Percentiles rank a stretch among this genome's conserved stretches.
phyloP scores from a whole-genome alignment of 1,284 basidiomycete genomes.

The Peniophora sp. region DNA sequence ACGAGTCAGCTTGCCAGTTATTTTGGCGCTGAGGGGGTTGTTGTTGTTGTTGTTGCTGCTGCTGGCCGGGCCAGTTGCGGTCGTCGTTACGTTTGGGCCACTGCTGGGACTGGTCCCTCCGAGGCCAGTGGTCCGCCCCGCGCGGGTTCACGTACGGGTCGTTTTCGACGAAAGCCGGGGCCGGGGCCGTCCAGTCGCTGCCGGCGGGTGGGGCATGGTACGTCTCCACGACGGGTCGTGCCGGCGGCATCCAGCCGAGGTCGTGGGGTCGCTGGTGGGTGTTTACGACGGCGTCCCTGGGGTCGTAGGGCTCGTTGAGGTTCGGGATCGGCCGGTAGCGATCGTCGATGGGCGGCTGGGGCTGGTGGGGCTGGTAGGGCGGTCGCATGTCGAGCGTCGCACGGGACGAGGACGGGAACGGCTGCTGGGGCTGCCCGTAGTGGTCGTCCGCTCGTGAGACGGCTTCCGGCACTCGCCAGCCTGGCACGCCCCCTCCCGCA shows the following conservation, averaged over 20 bases:
- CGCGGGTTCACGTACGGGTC: too few species aligned
- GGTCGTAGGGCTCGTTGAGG: not conserved
- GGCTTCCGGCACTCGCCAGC: conserved; percentile 12
- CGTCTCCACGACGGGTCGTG: too few species aligned
- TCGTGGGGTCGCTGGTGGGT: too few species aligned
- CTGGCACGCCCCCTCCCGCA: not conserved
- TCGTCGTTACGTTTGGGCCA: conserved; percentile 11
- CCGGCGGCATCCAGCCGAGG: too few species aligned
- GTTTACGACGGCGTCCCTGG: not conserved
- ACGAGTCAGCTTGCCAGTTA: conserved; percentile 12
- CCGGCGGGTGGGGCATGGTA: too few species aligned
- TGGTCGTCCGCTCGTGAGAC: conserved; percentile 43
- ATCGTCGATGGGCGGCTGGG: conserved; percentile 30
- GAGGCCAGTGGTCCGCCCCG: too few species aligned
- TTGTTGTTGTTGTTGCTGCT: too few species aligned
- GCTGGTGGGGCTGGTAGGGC: conserved; percentile 38
- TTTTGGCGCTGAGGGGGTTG: not conserved
- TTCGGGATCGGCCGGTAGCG: conserved; percentile 28
- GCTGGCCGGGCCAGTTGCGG: conserved; percentile 2
- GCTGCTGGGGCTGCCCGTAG: conserved; percentile 27
- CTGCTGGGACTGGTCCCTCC: too few species aligned
- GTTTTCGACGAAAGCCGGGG: too few species aligned
- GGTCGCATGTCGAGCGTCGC: conserved; percentile 39
- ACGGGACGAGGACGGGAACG: conserved; percentile 37
- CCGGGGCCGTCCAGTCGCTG: too few species aligned